phyloP scores from a whole-genome alignment of 2,329 filamentous ascomycete species.

The Diaporthe ampelina region DNA sequence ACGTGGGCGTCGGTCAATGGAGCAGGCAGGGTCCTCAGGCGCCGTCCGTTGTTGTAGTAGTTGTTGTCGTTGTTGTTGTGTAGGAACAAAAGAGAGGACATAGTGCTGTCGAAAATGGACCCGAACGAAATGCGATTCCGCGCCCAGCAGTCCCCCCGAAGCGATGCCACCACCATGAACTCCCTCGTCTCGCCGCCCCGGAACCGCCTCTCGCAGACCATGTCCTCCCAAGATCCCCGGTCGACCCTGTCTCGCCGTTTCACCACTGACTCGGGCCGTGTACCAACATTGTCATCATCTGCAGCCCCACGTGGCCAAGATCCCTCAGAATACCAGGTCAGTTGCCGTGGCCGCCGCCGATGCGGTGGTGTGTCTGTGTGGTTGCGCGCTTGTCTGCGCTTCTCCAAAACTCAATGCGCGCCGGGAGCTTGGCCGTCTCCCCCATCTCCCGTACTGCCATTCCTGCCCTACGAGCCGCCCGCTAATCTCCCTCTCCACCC shows the following conservation, averaged over 20 bases:
- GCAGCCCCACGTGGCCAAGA: conserved; percentile 65
- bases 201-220: conserved; percentile 73
- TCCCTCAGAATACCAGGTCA: conserved; percentile 58
- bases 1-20: conserved; percentile 48
- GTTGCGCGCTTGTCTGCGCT: conserved; percentile 36
- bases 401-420: conserved; percentile 34
- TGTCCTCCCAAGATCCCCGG: conserved; percentile 76
- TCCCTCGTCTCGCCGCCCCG: conserved; percentile 81
- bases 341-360: conserved; percentile 27
- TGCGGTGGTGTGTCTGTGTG: conserved; percentile 30
- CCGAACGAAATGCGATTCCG: conserved; percentile 78
- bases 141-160: conserved; percentile 81
- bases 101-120: conserved; percentile 73
- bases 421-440: conserved; percentile 16
- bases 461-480: background rate
- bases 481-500: conserved; percentile 41
- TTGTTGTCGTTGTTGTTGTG: conserved; percentile 49
- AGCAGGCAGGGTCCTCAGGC: conserved; percentile 52
- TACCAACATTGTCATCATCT: conserved; percentile 80
- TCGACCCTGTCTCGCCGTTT: conserved; percentile 89
- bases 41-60: conserved; percentile 50
- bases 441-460: background rate
- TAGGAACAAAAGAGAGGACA: conserved; percentile 52
- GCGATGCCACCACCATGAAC: conserved; percentile 81
- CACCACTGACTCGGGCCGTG: conserved; percentile 89